phyloP scores from a whole-genome alignment of 2,329 filamentous ascomycete genomes.

The Paraphoma sp. region DNA sequence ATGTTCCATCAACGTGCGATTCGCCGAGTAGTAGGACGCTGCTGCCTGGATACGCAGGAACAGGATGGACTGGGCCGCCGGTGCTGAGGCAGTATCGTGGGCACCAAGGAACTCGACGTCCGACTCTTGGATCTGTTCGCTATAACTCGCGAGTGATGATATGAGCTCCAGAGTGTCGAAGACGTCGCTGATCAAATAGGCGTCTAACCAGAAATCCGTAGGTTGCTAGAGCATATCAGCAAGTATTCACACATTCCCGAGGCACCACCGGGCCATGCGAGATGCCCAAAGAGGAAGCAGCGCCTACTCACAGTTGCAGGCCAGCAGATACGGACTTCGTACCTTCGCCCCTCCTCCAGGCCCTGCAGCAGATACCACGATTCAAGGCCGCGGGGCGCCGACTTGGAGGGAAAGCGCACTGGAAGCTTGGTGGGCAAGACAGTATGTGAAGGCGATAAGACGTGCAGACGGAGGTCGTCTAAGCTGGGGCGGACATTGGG shows the following conservation, averaged over 20 bases:
- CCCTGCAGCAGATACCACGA: conserved; percentile 82
- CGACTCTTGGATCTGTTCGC: conserved; percentile 56
- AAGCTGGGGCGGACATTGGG: conserved; percentile 64
- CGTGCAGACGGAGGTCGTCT: conserved; percentile 67
- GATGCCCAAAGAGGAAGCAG: conserved; percentile 3
- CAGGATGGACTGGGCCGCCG: conserved; percentile 60
- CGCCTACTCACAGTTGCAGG: conserved; percentile 77
- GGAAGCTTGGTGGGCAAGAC: conserved; percentile 69
- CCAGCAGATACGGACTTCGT: conserved; percentile 95
- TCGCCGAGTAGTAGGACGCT: conserved; percentile 83
- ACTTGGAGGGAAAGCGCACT: conserved; percentile 69
- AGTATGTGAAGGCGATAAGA: conserved; percentile 63
- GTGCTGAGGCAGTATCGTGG: background rate
- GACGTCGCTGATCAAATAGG: conserved; percentile 67
- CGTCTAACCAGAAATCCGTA: conserved; percentile 75
- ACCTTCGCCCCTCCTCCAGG: conserved; percentile 74
- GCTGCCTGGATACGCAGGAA: conserved; percentile 77
- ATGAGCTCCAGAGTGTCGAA: conserved; percentile 69
- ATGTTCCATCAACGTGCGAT: conserved; percentile 75
- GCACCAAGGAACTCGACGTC: background rate
- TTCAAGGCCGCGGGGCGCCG: conserved; percentile 62
- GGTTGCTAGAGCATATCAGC: conserved; percentile 71
- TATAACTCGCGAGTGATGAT: conserved; percentile 69
- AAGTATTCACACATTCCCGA: conserved; percentile 12
- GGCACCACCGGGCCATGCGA: background rate